Evolutionary conservation across 1,284 basidiomycete species (phyloP), one percentile per base, ranked within the genome.

Genomic region (Malassezia vespertilionis): DNA sequence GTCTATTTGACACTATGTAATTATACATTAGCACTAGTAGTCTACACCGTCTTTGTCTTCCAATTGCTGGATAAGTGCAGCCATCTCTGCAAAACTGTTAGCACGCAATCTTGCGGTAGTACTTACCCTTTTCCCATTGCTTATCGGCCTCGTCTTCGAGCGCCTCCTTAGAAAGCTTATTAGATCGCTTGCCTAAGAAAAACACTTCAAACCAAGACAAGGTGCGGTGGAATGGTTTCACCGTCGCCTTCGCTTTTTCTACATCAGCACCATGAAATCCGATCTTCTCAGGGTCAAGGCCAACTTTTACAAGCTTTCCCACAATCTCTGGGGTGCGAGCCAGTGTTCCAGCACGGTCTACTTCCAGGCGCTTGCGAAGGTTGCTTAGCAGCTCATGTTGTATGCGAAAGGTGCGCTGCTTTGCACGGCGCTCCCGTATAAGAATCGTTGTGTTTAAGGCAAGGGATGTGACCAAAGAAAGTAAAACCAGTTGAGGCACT

Each of bases 401-500:
- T 5, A 28, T n/a, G 4, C 23, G 12, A 18, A 50, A 50, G 10
- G 32, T 18, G 1, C 38, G 36, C 11, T 43, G 26, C 14, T 32
- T 4, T 23, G 32, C 35, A 2, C 23, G 15, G 3, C 41, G 21
- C 9, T 35, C 30, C 5, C 40, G 35, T 21, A 24, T 35, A 14
- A 43, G 35, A 1, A 34, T 2, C 1, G 43, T 51, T 8, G 48
- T 40, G 24, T 51, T 51, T 1, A 51, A 28, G 0, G 48, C 48
- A 11, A 51, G n/a, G 2, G 48, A 51, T 3, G 42, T 51, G 3
- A 51, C 48, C 5, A 51, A 32, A 10, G 48, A 51, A 23, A 51
- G 24, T 15, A 51, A 30, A 2, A 35, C 32, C 2, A 46, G 23
- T 6, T 40, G 28, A 2, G 37, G 33, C 1, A 23, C 28, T 5